These are phyloP conservation scores for Dendrobium catenatum DNA, from an alignment of 106 monocot species.

Conservation along the genomic window DNA sequence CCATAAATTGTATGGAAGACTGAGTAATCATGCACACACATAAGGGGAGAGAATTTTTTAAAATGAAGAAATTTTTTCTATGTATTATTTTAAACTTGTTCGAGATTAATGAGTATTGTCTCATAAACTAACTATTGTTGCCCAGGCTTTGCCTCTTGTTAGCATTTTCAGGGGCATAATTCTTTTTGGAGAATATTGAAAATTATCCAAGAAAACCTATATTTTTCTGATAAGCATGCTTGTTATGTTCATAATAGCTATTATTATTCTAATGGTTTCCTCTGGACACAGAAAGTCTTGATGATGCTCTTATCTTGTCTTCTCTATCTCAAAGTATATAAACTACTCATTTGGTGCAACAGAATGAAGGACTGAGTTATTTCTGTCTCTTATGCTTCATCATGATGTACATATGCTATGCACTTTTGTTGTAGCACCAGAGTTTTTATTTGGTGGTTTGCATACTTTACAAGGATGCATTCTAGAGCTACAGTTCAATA, in stretches of 20 bases:
- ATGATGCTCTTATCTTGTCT: not conserved
- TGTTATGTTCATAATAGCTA: slow-evolving; percentile 68
- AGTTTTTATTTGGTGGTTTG: not conserved
- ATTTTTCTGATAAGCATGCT: slow-evolving; percentile 57
- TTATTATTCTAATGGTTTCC: slow-evolving; percentile 78
- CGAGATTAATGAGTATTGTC: not conserved
- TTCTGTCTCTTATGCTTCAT: not conserved
- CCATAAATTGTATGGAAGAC: no score
- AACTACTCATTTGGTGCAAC: not conserved
- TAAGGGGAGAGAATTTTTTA: no score
- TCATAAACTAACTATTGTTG: not conserved
- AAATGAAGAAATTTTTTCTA: no score
- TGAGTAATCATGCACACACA: no score
- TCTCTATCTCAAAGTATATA: no score
- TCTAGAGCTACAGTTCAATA: not conserved
- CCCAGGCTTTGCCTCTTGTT: slow-evolving; percentile 76
- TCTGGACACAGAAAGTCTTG: slow-evolving; percentile 60
- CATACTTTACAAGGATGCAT: not conserved
- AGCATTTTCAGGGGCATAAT: slow-evolving; percentile 86
- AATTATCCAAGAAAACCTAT: slow-evolving; percentile 70
- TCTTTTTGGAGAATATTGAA: slow-evolving; percentile 82
- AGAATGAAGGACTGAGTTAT: not conserved
- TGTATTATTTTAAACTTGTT: no score
- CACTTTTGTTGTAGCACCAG: not conserved
- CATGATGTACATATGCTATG: not conserved